These are phyloP conservation scores for Phoma sp. DNA, from an alignment of 2,329 filamentous ascomycete species.

Conservation along the genomic window DNA sequence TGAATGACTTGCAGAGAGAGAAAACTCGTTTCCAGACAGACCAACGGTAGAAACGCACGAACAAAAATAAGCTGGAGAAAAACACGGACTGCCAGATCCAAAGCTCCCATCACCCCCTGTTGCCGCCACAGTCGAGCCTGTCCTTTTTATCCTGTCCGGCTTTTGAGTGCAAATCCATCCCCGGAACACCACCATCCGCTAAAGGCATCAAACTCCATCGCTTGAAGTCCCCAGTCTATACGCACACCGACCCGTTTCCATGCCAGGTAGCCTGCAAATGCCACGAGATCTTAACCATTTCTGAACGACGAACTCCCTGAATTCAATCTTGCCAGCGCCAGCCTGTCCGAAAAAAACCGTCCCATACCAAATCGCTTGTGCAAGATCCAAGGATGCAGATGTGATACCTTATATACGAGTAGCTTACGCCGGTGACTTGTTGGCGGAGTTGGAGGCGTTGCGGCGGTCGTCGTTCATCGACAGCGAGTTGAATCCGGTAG, in stretches of 20 bases:
- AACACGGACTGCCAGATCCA: constrained; percentile 15
- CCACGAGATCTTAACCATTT: constrained; percentile 46
- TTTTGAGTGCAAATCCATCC: constrained; percentile 41
- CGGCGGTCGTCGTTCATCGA: constrained; percentile 68
- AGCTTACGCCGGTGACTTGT: constrained; percentile 50
- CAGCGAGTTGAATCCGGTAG: constrained; percentile 73
- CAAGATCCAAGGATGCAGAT: constrained; percentile 42
- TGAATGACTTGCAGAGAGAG: constrained; percentile 13
- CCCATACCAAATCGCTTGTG: constrained; percentile 44
- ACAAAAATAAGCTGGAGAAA: constrained; percentile 6
- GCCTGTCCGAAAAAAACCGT: constrained; percentile 43
- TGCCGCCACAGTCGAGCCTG: constrained; percentile 16
- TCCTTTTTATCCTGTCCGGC: constrained; percentile 39
- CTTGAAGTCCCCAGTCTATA: constrained; percentile 48
- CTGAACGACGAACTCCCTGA: constrained; percentile 47
- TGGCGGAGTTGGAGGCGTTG: constrained; percentile 49
- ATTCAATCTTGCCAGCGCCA: constrained; percentile 45
- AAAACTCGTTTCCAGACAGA: constrained; percentile 8
- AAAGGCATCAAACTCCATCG: constrained; percentile 49
- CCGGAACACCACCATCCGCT: constrained; percentile 43
- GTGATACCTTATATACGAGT: constrained; percentile 44
- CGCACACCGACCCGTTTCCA: constrained; percentile 40
- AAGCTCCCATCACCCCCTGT: constrained; percentile 12
- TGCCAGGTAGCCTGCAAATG: constrained; percentile 48
- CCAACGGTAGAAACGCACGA: not conserved